These are phyloP conservation scores for Talaromyces stipitatus DNA, from an alignment of 495 filamentous ascomycete genomes.

Conservation along the genomic window DNA sequence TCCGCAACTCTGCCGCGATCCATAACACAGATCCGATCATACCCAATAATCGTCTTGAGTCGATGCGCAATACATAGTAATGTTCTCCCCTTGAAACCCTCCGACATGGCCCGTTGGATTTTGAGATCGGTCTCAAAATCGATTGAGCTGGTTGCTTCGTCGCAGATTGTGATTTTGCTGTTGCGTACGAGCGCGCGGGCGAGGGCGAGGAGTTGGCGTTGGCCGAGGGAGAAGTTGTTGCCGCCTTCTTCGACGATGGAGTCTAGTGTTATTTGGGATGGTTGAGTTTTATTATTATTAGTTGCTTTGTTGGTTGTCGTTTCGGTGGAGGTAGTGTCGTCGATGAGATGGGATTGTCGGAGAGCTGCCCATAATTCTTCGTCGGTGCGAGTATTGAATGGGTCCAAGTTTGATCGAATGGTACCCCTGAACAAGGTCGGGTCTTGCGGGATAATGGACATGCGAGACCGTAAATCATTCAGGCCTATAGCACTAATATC, in stretches of 20 bases:
- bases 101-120: conserved; percentile 16
- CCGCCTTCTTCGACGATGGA: conserved; percentile 14
- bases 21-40: conserved; percentile 20
- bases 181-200: conserved; percentile 17
- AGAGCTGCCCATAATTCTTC: conserved; percentile 14
- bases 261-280: conserved; percentile 9
- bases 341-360: conserved; percentile 9
- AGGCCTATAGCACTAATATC: conserved; percentile 13
- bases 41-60: conserved; percentile 16
- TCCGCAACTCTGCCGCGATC: conserved; percentile 16
- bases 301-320: not conserved
- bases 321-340: not conserved
- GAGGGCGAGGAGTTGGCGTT: conserved; percentile 19
- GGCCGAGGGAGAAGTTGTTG: conserved; percentile 17
- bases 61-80: conserved; percentile 22
- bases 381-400: conserved; percentile 17
- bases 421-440: conserved; percentile 19
- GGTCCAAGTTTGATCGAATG: conserved; percentile 20
- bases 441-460: conserved; percentile 22
- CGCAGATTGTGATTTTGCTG: conserved; percentile 17
- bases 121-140: conserved; percentile 18
- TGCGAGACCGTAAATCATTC: conserved; percentile 11
- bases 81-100: conserved; percentile 13
- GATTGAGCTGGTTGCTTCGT: conserved; percentile 18
- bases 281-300: not conserved